Conservation (phyloP, 164 flowering plant genomes). For the Cinnamomum chago region DNA sequence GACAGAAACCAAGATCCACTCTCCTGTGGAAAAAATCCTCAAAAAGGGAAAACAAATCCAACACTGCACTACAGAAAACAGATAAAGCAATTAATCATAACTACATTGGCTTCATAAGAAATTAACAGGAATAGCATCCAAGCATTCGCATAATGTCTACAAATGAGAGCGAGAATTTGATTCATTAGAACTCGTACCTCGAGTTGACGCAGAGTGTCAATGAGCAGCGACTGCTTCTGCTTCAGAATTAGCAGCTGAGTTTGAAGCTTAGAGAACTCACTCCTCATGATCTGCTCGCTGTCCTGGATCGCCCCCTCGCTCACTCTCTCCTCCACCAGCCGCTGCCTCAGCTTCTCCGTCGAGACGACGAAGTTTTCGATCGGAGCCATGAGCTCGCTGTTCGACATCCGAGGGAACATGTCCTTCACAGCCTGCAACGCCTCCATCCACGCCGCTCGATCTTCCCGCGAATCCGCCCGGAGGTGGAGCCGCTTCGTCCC, state of each 20-base stretch:
- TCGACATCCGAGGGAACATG: slow-evolving; percentile 88
- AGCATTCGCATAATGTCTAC: background rate
- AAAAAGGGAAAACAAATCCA: background rate
- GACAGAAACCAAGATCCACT: background rate
- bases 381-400: slow-evolving; percentile 77
- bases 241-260: slow-evolving; percentile 66
- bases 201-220: slow-evolving; percentile 77
- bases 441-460: slow-evolving; percentile 76
- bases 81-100: background rate
- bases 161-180: background rate
- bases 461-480: slow-evolving; percentile 80
- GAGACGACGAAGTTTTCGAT: slow-evolving; percentile 40
- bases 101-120: background rate
- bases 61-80: background rate
- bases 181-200: slow-evolving; percentile 52
- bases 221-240: slow-evolving; percentile 77
- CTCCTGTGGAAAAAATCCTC: background rate
- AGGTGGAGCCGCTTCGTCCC: slow-evolving; percentile 89
- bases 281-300: slow-evolving; percentile 54
- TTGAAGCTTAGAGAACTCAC: slow-evolving; percentile 43
- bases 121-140: no score
- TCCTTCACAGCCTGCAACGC: slow-evolving; percentile 91
- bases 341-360: slow-evolving; percentile 75
- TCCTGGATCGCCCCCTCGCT: slow-evolving; percentile 64
- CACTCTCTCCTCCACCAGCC: slow-evolving; percentile 72